A percentile compares a stretch with the other conserved stretches of the same genome.
Evolutionary conservation across 2,329 filamentous ascomycete species (phyloP).

Genomic region (Botryotinia convoluta): DNA sequence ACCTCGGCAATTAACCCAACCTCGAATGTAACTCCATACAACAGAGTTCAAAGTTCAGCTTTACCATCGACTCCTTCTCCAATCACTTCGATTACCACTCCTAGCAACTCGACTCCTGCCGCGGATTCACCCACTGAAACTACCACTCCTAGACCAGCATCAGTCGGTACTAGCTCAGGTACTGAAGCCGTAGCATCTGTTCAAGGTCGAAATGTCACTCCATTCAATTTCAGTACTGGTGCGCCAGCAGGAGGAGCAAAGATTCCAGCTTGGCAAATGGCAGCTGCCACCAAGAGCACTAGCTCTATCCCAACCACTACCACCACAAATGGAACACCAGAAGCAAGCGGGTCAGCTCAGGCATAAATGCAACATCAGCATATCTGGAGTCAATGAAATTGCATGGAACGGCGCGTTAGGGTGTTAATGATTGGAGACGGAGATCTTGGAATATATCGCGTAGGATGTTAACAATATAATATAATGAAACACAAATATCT

Average conservation of each 20-base stretch:
- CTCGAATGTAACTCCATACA: conserved; percentile 32
- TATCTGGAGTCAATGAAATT: conserved; percentile 4
- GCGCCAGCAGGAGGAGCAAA: conserved; percentile 57
- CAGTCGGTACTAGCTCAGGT: conserved; percentile 38
- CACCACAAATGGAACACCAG: conserved; percentile 27
- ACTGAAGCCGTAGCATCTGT: conserved; percentile 38
- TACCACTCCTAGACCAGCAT: conserved; percentile 35
- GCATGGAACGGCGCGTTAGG: conserved; percentile 19
- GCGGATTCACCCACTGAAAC: conserved; percentile 27
- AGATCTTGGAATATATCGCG: neutral
- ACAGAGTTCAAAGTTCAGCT: conserved; percentile 29
- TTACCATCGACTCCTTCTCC: conserved; percentile 16
- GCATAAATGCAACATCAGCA: neutral
- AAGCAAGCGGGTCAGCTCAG: conserved; percentile 27
- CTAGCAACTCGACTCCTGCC: conserved; percentile 22
- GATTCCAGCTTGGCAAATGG: conserved; percentile 79
- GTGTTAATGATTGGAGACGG: conserved; percentile 5
- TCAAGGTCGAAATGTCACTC: conserved; percentile 43
- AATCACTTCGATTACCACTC: conserved; percentile 15
- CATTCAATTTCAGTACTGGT: conserved; percentile 52
- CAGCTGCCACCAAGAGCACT: conserved; percentile 55
- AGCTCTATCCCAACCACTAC: conserved; percentile 27
- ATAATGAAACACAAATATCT: neutral
- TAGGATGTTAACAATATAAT: conserved; percentile 6
- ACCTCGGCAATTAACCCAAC: conserved; percentile 38